Conservation (phyloP, 2,329 filamentous ascomycete species). For the Sporothrix dimorphospora region DNA sequence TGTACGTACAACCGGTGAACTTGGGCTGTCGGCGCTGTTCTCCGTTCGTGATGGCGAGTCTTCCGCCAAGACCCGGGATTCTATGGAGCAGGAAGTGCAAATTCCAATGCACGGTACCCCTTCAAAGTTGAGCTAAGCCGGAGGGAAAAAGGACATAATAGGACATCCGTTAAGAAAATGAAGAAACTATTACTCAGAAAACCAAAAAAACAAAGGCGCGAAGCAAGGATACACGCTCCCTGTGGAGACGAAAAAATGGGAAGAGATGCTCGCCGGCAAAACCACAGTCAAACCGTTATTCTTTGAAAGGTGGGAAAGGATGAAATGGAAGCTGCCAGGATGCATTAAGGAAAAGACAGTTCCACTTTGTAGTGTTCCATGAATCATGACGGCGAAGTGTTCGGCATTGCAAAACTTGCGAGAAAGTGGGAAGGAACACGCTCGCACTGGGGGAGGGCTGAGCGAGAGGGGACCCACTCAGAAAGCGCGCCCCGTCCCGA, state of each 20-base stretch:
- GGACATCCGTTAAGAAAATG: not conserved
- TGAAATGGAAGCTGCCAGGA: not conserved
- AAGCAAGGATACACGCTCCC: not conserved
- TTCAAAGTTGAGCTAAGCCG: not conserved
- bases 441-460: not conserved
- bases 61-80: not conserved
- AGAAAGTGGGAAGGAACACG: not conserved
- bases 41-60: not conserved
- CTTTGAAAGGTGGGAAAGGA: not conserved
- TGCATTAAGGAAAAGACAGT: not conserved
- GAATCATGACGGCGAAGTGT: not conserved
- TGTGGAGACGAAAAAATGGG: not conserved
- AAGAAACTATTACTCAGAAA: not conserved
- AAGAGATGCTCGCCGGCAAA: not conserved
- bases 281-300: not conserved
- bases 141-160: too few relatives aligned
- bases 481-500: conserved; percentile 18
- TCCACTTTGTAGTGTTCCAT: not conserved
- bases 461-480: conserved; percentile 10
- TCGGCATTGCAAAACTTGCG: not conserved
- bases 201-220: not conserved
- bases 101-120: not conserved
- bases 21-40: not conserved
- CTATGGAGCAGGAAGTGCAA: not conserved
- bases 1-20: not conserved